A percentile compares a stretch with the other conserved stretches of the same genome.
These are phyloP conservation scores for Klebsormidium nitens DNA, from an alignment of 139 green algal genomes.

Conservation along the genomic window DNA sequence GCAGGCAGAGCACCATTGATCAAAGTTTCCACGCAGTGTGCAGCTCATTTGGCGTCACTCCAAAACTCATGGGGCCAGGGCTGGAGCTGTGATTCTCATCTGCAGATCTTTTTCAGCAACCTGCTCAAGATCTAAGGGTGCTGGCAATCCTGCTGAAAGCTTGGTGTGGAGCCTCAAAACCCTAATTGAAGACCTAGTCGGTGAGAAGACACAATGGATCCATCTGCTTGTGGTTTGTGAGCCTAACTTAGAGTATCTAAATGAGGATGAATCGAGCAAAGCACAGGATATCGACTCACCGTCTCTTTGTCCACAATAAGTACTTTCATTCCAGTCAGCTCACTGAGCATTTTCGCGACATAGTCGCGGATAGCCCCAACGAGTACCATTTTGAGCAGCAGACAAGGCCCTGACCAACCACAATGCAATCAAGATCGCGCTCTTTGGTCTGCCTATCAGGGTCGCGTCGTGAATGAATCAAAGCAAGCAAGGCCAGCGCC, in stretches of 20 bases:
- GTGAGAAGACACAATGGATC: background rate
- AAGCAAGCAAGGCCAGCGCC: too few relatives aligned
- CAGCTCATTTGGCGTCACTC: too few relatives aligned
- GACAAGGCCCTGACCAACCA: too few relatives aligned
- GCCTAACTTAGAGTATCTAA: background rate
- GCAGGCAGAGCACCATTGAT: too few relatives aligned
- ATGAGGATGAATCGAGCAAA: background rate
- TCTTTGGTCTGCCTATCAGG: too few relatives aligned
- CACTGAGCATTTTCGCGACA: conserved; percentile 34
- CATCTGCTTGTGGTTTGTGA: background rate
- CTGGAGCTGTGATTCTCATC: too few relatives aligned
- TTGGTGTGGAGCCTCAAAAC: background rate
- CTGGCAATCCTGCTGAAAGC: background rate
- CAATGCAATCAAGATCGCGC: too few relatives aligned
- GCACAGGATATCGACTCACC: conserved; percentile 39
- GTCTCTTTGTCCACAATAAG: conserved; percentile 89
- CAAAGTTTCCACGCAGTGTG: too few relatives aligned
- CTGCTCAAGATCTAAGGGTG: background rate
- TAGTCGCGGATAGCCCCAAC: conserved; percentile 34
- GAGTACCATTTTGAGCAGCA: too few relatives aligned
- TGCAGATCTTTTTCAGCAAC: too few relatives aligned
- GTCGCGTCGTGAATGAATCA: too few relatives aligned
- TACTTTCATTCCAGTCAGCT: conserved; percentile 75
- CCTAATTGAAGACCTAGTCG: background rate
- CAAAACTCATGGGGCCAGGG: too few relatives aligned